phyloP scores from a whole-genome alignment of 2,329 filamentous ascomycete genomes.

The Seiridium unicorne region DNA sequence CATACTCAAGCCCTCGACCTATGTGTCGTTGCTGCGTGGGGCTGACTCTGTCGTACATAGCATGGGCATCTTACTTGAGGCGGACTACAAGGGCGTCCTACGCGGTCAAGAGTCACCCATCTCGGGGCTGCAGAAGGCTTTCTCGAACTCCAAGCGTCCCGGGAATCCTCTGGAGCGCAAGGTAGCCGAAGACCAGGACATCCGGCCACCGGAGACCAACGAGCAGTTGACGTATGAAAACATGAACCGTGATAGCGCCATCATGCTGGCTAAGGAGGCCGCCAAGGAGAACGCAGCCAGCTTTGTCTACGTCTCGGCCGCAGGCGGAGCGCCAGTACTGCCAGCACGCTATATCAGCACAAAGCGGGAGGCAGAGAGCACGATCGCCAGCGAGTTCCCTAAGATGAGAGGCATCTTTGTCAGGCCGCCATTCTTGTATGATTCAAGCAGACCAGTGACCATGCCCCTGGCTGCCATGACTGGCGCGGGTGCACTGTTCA shows the following conservation, averaged over 20 bases:
- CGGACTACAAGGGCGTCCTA: constrained; percentile 93
- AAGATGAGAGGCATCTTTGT: constrained; percentile 78
- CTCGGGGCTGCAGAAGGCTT: constrained; percentile 73
- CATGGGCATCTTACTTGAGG: constrained; percentile 94
- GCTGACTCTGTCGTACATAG: constrained; percentile 88
- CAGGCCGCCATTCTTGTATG: constrained; percentile 86
- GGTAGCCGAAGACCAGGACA: constrained; percentile 44
- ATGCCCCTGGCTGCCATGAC: constrained; percentile 80
- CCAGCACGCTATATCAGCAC: constrained; percentile 85
- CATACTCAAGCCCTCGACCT: constrained; percentile 79
- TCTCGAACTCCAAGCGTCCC: constrained; percentile 62
- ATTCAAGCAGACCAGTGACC: constrained; percentile 77
- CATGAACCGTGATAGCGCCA: constrained; percentile 91
- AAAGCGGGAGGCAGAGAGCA: constrained; percentile 84
- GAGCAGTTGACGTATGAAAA: constrained; percentile 90
- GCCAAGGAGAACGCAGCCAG: constrained; percentile 60
- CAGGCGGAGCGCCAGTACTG: constrained; percentile 79
- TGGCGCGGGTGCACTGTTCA: constrained; percentile 72
- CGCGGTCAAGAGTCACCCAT: constrained; percentile 82
- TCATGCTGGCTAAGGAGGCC: constrained; percentile 78
- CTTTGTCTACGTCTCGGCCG: constrained; percentile 88
- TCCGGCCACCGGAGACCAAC: constrained; percentile 64
- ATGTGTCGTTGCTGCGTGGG: constrained; percentile 70
- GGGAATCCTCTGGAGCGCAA: constrained; percentile 66
- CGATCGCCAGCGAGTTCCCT: constrained; percentile 71